Conservation (phyloP, 768 basidiomycete genomes). For the Suillus bovinus region DNA sequence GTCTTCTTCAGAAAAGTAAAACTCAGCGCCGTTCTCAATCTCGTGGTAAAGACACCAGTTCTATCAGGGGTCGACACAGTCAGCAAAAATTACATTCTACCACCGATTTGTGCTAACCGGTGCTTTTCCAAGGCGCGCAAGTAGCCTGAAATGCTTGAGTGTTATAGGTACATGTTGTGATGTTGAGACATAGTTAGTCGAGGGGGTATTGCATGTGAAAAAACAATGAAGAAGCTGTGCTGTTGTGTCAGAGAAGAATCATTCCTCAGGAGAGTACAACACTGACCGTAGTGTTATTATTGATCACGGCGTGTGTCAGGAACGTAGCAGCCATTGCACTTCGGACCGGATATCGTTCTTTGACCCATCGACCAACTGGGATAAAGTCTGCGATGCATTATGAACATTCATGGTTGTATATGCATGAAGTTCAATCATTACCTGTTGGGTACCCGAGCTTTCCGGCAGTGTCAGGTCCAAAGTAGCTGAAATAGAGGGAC, state of each 20-base stretch:
- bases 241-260: conserved; percentile 1
- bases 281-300: conserved; percentile 48
- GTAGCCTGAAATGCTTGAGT: conserved; percentile 73
- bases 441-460: conserved; percentile 63
- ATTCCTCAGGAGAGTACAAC: background rate
- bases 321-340: conserved; percentile 65
- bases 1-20: conserved; percentile 70
- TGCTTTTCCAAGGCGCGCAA: conserved; percentile 63
- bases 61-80: conserved; percentile 32
- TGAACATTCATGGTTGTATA: background rate
- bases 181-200: conserved; percentile 20
- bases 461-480: conserved; percentile 40
- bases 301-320: conserved; percentile 73
- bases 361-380: conserved; percentile 62
- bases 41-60: conserved; percentile 55
- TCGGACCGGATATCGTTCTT: conserved; percentile 52
- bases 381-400: conserved; percentile 46
- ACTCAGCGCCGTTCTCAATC: conserved; percentile 66
- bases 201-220: conserved; percentile 31
- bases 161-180: conserved; percentile 62
- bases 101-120: conserved; percentile 46
- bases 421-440: conserved; percentile 31
- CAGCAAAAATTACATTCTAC: background rate
- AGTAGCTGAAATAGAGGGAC: conserved; percentile 46
- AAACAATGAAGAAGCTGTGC: conserved; percentile 52